Evolutionary conservation across 2,329 filamentous ascomycete species (phyloP).

Genomic region (Fusarium pininemorale): DNA sequence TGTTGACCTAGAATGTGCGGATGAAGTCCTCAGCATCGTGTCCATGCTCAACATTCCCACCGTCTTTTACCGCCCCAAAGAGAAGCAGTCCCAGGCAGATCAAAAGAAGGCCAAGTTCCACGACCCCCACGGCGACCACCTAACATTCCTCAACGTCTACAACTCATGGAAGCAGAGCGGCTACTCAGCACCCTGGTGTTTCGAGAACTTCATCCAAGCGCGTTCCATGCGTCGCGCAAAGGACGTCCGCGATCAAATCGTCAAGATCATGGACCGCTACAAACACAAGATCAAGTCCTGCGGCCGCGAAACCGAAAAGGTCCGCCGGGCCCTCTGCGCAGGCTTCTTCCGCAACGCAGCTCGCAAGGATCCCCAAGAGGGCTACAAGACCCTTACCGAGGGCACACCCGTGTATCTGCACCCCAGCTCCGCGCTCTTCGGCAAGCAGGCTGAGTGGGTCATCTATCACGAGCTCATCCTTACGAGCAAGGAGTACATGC

Average conservation of each 20-base stretch:
- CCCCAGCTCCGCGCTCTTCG: constrained; percentile 89
- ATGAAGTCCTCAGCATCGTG: constrained; percentile 94
- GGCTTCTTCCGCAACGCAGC: constrained; percentile 97
- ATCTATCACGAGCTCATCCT: constrained; percentile 92
- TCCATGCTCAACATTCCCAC: constrained; percentile 89
- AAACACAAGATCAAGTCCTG: constrained; percentile 84
- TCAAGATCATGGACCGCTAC: constrained; percentile 94
- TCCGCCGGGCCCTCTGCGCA: constrained; percentile 87
- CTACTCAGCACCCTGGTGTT: constrained; percentile 90
- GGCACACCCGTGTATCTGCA: constrained; percentile 95
- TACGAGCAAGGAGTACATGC: constrained; percentile 99
- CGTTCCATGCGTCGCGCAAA: constrained; percentile 87
- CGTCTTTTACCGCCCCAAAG: constrained; percentile 95
- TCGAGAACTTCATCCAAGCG: constrained; percentile 97
- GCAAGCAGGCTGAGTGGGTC: constrained; percentile 95
- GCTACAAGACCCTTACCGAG: constrained; percentile 97
- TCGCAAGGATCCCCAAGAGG: constrained; percentile 93
- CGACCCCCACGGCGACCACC: constrained; percentile 91
- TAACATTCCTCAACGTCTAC: constrained; percentile 96
- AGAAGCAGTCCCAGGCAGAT: constrained; percentile 95
- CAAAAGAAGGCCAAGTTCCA: constrained; percentile 99
- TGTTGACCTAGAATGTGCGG: constrained; percentile 87
- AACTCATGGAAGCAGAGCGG: constrained; percentile 93
- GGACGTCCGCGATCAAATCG: constrained; percentile 90
- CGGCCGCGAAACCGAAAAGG: constrained; percentile 85